Base-by-base conservation (phyloP, 441 rosid genomes). In the Adansonia gregorii region DNA sequence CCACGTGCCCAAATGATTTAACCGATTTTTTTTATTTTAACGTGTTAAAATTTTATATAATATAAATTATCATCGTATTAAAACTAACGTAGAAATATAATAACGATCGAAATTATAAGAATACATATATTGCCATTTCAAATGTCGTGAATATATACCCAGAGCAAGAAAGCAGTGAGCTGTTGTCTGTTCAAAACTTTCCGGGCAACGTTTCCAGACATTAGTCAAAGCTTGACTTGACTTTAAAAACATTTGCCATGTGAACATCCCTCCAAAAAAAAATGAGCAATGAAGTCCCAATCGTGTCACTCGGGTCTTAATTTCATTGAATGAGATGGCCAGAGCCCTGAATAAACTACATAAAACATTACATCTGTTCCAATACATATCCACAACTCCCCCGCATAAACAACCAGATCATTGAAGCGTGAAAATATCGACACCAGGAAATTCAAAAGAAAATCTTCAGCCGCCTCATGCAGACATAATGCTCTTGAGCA, bases 391-490 rank as follows among this genome's bases (percentile, higher is more conserved):
- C 27, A 20, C 27, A 45, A 54, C 27, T 46, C 41, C 39, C 14
- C 60, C n/a, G 11, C 19, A 8, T 20, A 39, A 15, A 67, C 19
- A 15, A 63, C 15, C 45, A 2, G 45, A 35, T 80, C 9, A 54
- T 63, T 39, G 52, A 22, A 35, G 41, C 52, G 68, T 41, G 8
- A 10, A 48, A 46, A 51, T 60, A 77, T 46, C 64, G 66, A 77
- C 76, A 24, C 49, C 77, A 75, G 80, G 60, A 80, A 80, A 83
- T 24, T 73, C 69, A 76, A 81, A 79, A 31, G 48, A 78, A 35
- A 76, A 76, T 20, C 70, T 76, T 59, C 80, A 80, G 64, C 67
- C 78, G 79, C 77, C 75, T 72, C 14, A 4, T 35, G 63, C 24
- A 76, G 46, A 75, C 73, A 45, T 14, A 22, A 67, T 55, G 22